Percentiles rank a stretch among this genome's conserved stretches.
These are phyloP conservation scores for Primulina huaijiensis DNA, from an alignment of 257 asterid genomes.

Conservation along the genomic window DNA sequence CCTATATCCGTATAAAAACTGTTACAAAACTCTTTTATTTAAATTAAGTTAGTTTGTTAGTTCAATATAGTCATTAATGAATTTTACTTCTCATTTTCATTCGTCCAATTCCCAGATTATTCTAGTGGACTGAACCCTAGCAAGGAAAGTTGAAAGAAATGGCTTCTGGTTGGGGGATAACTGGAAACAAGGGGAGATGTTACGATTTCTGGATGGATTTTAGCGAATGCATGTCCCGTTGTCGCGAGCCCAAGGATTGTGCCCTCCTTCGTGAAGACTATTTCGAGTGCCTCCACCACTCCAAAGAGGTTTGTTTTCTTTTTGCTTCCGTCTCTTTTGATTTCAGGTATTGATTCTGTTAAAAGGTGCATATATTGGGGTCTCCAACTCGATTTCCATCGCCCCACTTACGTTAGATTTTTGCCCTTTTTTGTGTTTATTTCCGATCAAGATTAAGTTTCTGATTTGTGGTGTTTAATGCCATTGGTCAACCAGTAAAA, in stretches of 20 bases:
- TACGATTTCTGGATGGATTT: conserved; percentile 98
- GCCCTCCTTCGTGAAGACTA: conserved; percentile 91
- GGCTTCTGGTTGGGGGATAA: conserved; percentile 31
- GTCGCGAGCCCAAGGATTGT: conserved; percentile 91
- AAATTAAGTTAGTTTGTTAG: no score
- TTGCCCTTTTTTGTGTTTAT: not conserved
- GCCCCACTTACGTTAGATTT: not conserved
- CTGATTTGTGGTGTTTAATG: not conserved
- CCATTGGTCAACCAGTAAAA: not conserved
- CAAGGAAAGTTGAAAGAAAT: not conserved
- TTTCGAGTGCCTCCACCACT: conserved; percentile 94
- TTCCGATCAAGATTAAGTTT: not conserved
- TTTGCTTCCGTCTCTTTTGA: not conserved
- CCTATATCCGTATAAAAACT: no score
- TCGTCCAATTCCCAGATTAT: not conserved
- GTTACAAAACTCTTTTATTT: not conserved
- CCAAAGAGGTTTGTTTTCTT: conserved; percentile 73
- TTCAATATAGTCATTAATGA: not conserved
- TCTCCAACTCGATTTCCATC: conserved; percentile 2
- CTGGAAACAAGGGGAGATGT: conserved; percentile 95
- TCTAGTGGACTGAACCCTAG: not conserved
- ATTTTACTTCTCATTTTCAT: not conserved
- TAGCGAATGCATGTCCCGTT: conserved; percentile 93
- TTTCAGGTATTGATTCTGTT: conserved; percentile 3
- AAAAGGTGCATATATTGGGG: not conserved